A percentile compares a stretch with the other conserved stretches of the same genome.
Evolutionary conservation across 2,329 filamentous ascomycete species (phyloP).

Genomic region (Harringtonia aguacate): DNA sequence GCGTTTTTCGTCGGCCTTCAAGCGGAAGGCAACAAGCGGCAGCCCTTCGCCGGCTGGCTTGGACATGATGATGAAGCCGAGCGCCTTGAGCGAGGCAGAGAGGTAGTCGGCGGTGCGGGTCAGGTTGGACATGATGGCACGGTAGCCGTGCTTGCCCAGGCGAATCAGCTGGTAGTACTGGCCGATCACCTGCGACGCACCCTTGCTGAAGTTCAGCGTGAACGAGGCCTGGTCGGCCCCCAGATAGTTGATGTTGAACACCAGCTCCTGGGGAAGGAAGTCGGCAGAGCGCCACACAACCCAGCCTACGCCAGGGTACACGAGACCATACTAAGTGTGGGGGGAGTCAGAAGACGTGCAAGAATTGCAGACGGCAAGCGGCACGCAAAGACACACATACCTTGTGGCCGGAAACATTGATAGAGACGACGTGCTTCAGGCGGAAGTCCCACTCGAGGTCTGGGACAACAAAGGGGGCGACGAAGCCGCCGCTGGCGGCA

Average conservation of each 20-base stretch:
- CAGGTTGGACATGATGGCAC: conserved; percentile 87
- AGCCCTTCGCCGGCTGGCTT: conserved; percentile 67
- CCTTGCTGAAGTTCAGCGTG: conserved; percentile 95
- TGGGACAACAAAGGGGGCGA: conserved; percentile 81
- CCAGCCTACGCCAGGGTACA: conserved; percentile 93
- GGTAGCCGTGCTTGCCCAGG: conserved; percentile 85
- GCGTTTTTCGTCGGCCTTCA: conserved; percentile 48
- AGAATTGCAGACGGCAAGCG: not conserved
- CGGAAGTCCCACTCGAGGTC: conserved; percentile 87
- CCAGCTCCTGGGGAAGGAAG: conserved; percentile 78
- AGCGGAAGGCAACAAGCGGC: conserved; percentile 81
- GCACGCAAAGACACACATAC: too few species aligned
- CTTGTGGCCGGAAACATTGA: conserved; percentile 93
- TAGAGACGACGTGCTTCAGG: conserved; percentile 77
- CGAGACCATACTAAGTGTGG: conserved; percentile 44
- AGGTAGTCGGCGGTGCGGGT: conserved; percentile 87
- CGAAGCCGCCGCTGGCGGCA: conserved; percentile 84
- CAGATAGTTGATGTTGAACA: conserved; percentile 99
- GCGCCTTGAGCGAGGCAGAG: conserved; percentile 55
- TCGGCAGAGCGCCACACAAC: conserved; percentile 78
- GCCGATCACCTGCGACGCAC: conserved; percentile 86
- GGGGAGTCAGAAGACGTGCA: not conserved
- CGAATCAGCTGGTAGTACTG: conserved; percentile 98
- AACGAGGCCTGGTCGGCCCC: conserved; percentile 92
- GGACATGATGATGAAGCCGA: conserved; percentile 85